Base-by-base conservation (phyloP, 352 stramenopile species). In the Phytophthora quininea region DNA sequence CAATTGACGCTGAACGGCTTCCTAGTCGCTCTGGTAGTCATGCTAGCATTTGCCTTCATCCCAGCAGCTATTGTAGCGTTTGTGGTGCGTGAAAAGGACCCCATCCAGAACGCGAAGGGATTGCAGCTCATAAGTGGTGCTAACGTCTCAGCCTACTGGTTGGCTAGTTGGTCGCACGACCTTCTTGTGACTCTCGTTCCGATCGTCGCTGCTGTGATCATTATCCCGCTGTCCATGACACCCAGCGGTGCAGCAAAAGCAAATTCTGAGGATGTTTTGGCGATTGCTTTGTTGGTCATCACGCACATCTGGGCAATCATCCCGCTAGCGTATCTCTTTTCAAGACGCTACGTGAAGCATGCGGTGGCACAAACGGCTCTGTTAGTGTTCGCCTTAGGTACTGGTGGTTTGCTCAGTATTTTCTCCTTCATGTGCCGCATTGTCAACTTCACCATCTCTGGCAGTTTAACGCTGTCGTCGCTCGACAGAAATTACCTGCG, bases 361-460 rank as follows among this genome's bases (percentile, higher is more conserved):
- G 77, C 81, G 1, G 72, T 67, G 6, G 85, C 83, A 0, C 85
- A 93, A 54, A 91, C 79, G n/a, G 82, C 77, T 5, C 64, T 91
- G 48, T 65, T 93, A 29, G 79, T 91, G 4, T 86, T 93, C 46
- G 69, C 71, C 0, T 67, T 93, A 0, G 75, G 80, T 19, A 82
- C 80, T 0, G 85, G 81, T 19, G 81, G 79, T 8, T 62, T 93
- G 49, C 62, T 93, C 24, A 90, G 82, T 45, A 91, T 93, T 45
- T 88, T 93, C 54, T 93, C 84, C 38, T 91, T 93, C 52, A 45
- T 93, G 47, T 93, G 84, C 54, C 82, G 84, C 19, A 59, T 93
- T 27, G 79, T 93, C 8, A 74, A 89, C 55, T 90, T 87, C 35
- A 43, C 66, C 15, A 58, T 82, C 0, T 59, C 47, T 2, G 64